Evolutionary conservation across 2,329 filamentous ascomycete species (phyloP).

Genomic region (Fusarium torulosum): DNA sequence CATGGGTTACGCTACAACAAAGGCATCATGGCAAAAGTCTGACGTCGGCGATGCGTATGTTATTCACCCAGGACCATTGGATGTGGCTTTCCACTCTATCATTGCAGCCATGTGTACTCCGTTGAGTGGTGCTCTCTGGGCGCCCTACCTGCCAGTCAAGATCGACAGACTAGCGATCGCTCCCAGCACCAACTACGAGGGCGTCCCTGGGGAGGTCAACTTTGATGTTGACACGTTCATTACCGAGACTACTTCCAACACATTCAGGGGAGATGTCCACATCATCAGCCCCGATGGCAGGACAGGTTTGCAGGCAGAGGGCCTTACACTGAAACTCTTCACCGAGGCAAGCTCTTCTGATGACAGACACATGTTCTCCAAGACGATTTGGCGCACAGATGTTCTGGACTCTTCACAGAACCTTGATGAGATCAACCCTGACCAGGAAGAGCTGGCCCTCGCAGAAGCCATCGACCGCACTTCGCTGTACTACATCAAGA

Average conservation of each 20-base stretch:
- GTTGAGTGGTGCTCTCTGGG: slow-evolving; percentile 5
- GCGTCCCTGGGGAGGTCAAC: neutral
- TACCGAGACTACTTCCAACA: neutral
- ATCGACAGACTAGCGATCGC: slow-evolving; percentile 7
- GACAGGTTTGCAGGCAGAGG: neutral
- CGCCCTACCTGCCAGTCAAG: slow-evolving; percentile 3
- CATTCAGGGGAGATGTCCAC: slow-evolving; percentile 5
- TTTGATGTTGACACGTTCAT: slow-evolving; percentile 10
- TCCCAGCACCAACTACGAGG: neutral
- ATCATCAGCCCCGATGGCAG: neutral
- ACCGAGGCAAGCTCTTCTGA: neutral
- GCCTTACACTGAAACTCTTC: slow-evolving; percentile 3
- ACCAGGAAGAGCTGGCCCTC: slow-evolving; percentile 2
- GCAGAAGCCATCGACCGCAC: slow-evolving; percentile 8
- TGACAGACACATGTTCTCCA: slow-evolving; percentile 9
- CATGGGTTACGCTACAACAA: slow-evolving; percentile 12
- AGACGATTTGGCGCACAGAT: neutral
- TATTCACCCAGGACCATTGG: slow-evolving; percentile 6
- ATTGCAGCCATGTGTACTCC: slow-evolving; percentile 3
- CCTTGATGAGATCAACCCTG: neutral
- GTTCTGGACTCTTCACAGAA: neutral
- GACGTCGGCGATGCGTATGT: neutral
- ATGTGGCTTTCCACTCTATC: slow-evolving; percentile 4
- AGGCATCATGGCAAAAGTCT: neutral
- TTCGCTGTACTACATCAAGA: neutral